phyloP scores from a whole-genome alignment of 768 basidiomycete genomes.

The Pholiota conissans region DNA sequence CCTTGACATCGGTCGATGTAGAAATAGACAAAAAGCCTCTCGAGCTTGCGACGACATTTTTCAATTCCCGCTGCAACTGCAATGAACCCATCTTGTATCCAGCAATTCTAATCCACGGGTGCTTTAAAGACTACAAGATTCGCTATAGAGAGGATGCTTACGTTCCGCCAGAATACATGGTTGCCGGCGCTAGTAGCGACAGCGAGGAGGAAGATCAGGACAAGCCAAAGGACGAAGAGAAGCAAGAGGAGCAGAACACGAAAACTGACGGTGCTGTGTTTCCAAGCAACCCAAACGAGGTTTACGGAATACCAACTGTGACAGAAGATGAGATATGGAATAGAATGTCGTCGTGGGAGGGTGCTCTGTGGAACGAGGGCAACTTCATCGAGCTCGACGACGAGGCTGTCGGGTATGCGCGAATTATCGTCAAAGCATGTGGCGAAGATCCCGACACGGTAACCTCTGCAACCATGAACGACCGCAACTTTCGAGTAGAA shows the following conservation, averaged over 20 bases:
- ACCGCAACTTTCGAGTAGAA: slow-evolving; percentile 26
- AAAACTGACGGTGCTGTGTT: not conserved
- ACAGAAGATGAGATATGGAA: slow-evolving; percentile 9
- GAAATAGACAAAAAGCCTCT: slow-evolving; percentile 10
- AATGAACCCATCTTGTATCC: slow-evolving; percentile 31
- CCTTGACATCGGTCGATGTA: not conserved
- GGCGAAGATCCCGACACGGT: slow-evolving; percentile 26
- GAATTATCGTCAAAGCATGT: slow-evolving; percentile 22
- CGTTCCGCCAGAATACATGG: not conserved
- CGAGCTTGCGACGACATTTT: slow-evolving; percentile 31
- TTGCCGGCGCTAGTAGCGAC: not conserved
- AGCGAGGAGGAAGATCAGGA: slow-evolving; percentile 5
- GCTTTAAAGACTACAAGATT: slow-evolving; percentile 11
- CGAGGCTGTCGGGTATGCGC: slow-evolving; percentile 24
- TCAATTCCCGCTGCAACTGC: slow-evolving; percentile 29
- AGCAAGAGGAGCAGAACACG: not conserved
- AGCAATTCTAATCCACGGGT: slow-evolving; percentile 28
- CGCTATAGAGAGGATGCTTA: slow-evolving; percentile 9
- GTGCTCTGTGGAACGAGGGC: slow-evolving; percentile 23
- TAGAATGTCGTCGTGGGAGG: not conserved
- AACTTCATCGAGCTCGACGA: slow-evolving; percentile 25
- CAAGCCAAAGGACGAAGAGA: no score
- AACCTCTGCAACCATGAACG: slow-evolving; percentile 21
- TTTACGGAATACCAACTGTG: not conserved
- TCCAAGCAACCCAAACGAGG: not conserved